These are phyloP conservation scores for Hibiscus mutabilis DNA, from an alignment of 345 rosid genomes.

Conservation along the genomic window DNA sequence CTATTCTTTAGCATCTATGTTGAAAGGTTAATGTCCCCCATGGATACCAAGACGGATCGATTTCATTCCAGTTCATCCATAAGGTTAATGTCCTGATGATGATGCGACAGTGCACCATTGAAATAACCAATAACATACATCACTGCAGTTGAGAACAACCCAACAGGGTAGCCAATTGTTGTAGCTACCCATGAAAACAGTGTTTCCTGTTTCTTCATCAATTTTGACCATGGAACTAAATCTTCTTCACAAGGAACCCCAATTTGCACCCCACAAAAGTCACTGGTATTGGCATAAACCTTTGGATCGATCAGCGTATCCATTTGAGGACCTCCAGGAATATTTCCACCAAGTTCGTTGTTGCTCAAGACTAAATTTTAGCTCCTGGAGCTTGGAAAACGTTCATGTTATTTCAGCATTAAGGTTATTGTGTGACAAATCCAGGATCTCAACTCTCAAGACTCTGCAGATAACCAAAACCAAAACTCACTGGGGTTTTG, in stretches of 20 bases:
- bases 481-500: slow-evolving; percentile 24
- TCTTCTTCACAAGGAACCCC: too few relatives aligned
- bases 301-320: slow-evolving; percentile 22
- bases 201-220: too few relatives aligned
- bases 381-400: slow-evolving; percentile 17
- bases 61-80: too few relatives aligned
- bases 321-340: slow-evolving; percentile 34
- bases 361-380: slow-evolving; percentile 27
- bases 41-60: too few relatives aligned
- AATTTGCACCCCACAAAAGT: too few relatives aligned
- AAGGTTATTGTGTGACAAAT: slow-evolving; percentile 32
- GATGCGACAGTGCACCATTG: neutral
- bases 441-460: too few relatives aligned
- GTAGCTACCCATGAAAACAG: too few relatives aligned
- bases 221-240: too few relatives aligned
- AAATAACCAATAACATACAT: slow-evolving; percentile 16
- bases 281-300: too few relatives aligned
- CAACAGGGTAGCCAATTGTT: too few relatives aligned
- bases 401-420: slow-evolving; percentile 25
- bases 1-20: too few relatives aligned
- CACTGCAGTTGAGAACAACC: neutral
- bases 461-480: slow-evolving; percentile 22
- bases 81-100: neutral
- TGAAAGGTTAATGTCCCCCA: too few relatives aligned
- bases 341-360: slow-evolving; percentile 28